Base-by-base conservation (phyloP, 352 stramenopile genomes). In the Phytopythium delawarense region DNA sequence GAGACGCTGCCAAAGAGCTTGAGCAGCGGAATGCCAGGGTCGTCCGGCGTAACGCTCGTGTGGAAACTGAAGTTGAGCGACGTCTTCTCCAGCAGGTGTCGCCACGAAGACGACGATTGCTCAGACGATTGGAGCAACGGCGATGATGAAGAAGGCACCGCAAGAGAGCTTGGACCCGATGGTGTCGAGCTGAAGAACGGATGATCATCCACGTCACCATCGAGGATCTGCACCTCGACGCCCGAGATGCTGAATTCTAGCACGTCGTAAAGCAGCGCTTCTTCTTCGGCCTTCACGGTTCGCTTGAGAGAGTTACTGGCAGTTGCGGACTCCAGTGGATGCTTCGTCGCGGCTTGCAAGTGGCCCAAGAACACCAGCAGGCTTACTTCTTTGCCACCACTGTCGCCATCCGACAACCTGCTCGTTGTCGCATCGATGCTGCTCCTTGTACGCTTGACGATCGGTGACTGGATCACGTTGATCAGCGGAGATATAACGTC, bases 401-500 rank as follows among this genome's bases (percentile, higher is more conserved):
- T 32, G 4, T 30, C 34, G 18, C 37, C 40, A 30, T 30, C 23
- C 52, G 32, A 51, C 48, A 40, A 35, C 45, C 63, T 54, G 25
- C 23, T 13, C 13, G 25, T 8, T 3, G 23, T 20, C 16, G 48
- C 25, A 16, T 39, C 28, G 6, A 39, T 25, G 9, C 28, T 54
- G 48, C 28, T 37, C 28, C 48, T 54, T 54, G 48, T 37, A 2
- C 7, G 34, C 16, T 32, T 7, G 66, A 52, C n/a, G 49, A 37
- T 40, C 21, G 78, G 75, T 4, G 79, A 79, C 51, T 91, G 72
- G 34, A 84, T 71, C 28, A 95, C 61, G 35, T 86, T 91, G 20
- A 95, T 88, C 35, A 93, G 55, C 30, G 87, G 87, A 9, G 87
- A 93, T 12, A 92, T 88, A 15, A 95, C 74, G 61, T 95, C 87